A percentile compares a stretch with the other conserved stretches of the same genome.
Evolutionary conservation across 805 yeast genomes (phyloP).

Genomic region (Yarrowia yakushimensis): DNA sequence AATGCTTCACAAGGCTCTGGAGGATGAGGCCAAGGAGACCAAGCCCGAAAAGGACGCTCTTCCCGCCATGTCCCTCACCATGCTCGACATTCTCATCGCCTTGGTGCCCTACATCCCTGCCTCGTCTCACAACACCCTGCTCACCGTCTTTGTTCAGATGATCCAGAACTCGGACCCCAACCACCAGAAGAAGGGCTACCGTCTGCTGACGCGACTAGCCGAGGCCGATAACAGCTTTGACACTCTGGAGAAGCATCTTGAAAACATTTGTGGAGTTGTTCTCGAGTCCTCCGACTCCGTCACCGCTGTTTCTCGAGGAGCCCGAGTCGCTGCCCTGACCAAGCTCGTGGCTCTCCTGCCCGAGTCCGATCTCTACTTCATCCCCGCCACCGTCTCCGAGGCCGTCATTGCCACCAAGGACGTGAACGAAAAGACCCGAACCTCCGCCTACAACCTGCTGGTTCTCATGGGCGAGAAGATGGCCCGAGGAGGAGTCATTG

Average conservation of each 20-base stretch:
- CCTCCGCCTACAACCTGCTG: constrained; percentile 68
- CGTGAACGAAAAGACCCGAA: constrained; percentile 87
- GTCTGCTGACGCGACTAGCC: constrained; percentile 58
- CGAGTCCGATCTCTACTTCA: constrained; percentile 59
- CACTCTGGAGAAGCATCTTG: constrained; percentile 51
- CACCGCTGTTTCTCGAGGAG: constrained; percentile 71
- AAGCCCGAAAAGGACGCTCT: constrained; percentile 37
- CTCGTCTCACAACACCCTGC: constrained; percentile 65
- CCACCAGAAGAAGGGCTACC: constrained; percentile 85
- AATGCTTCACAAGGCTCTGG: constrained; percentile 65
- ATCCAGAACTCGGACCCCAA: constrained; percentile 51
- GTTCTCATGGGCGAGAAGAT: constrained; percentile 78
- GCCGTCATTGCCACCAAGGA: constrained; percentile 88
- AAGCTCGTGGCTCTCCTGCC: constrained; percentile 64
- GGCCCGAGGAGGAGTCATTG: constrained; percentile 60
- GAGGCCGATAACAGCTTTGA: constrained; percentile 64
- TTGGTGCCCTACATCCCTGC: constrained; percentile 81
- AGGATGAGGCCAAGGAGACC: constrained; percentile 38
- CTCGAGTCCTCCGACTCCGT: constrained; percentile 46
- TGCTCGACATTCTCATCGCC: constrained; percentile 86
- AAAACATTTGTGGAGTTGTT: constrained; percentile 58
- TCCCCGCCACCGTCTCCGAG: constrained; percentile 81
- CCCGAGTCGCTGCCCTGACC: constrained; percentile 68
- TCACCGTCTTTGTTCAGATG: constrained; percentile 72
- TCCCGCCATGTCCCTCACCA: constrained; percentile 66